These are phyloP conservation scores for Tritrichomonas foetus DNA, from an alignment of 208 protist genomes.

Conservation along the genomic window DNA sequence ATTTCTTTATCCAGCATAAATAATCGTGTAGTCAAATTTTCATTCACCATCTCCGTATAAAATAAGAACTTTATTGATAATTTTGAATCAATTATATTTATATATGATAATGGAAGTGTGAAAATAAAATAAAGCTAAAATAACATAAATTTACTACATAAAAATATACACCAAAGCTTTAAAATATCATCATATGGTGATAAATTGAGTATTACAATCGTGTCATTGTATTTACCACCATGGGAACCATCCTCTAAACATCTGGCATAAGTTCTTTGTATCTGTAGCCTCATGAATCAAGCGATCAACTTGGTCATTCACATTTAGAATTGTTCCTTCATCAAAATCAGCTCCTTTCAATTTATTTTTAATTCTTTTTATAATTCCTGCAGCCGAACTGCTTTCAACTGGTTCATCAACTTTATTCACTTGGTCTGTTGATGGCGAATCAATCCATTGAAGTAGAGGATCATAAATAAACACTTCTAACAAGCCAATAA, in stretches of 20 bases:
- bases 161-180: no score
- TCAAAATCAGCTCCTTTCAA: neutral
- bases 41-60: no score
- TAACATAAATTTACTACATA: no score
- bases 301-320: slow-evolving; percentile 19
- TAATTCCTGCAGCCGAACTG: neutral
- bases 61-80: no score
- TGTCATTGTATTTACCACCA: slow-evolving; percentile 14
- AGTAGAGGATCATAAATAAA: slow-evolving; percentile 41
- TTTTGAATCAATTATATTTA: no score
- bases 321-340: neutral
- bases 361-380: neutral
- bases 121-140: no score
- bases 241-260: slow-evolving; percentile 42
- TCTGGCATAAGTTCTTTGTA: slow-evolving; percentile 21
- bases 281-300: slow-evolving; percentile 26
- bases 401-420: slow-evolving; percentile 7
- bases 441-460: neutral
- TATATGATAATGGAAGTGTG: no score
- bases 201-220: neutral
- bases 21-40: no score
- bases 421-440: neutral
- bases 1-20: no score
- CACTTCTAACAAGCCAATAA: neutral
- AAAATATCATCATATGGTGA: no score